Evolutionary conservation across 169 alveolate species (phyloP), one percentile per base, ranked within the genome.

Genomic region (Plasmodium knowlesi): DNA sequence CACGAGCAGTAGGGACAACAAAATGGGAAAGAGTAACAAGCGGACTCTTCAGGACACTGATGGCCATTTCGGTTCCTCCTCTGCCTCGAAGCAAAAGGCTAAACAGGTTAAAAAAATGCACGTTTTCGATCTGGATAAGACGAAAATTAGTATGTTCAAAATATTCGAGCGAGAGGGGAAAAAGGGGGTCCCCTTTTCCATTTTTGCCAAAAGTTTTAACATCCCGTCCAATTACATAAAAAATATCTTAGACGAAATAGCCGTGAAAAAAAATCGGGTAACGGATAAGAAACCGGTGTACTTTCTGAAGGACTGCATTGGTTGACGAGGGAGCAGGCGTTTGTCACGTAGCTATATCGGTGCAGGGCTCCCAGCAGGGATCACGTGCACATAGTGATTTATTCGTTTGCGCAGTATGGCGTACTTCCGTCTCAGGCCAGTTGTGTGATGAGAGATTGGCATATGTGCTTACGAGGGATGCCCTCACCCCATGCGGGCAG

Each of bases 121-220:
- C 34, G 89, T 88, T 53, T 78, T 88, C 46, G 94, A 88, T 61
- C 70, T 88, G 46, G 94, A 88, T 61, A 88, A 88, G 81, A 37
- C 94, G 25, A 88, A 88, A 88, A 88, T 88, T 78, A 88, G 89
- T 76, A 88, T 88, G 94, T 88, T 88, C 82, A 88, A 88, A 88
- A 78, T 88, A 79, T 88, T 88, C 70, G 94, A 88, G 71, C 79
- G 70, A 28, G 94, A 88, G 34, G 94, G 94, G 10, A 76, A 88
- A 57, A 88, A 88, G 37, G 94, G 94, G n/a, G 94, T 88, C n/a
- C 94, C 94, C 34, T 88, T 88, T 57, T 88, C 94, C 54, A 1
- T 88, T 57, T 88, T 88, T 88, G 50, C 94, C 5, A 88, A 88
- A 88, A 88, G 82, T 61, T 88, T 88, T 79, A 88, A 61, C 34